Conservation (phyloP, 805 yeast genomes). For the Metschnikowia cerradonensis region DNA sequence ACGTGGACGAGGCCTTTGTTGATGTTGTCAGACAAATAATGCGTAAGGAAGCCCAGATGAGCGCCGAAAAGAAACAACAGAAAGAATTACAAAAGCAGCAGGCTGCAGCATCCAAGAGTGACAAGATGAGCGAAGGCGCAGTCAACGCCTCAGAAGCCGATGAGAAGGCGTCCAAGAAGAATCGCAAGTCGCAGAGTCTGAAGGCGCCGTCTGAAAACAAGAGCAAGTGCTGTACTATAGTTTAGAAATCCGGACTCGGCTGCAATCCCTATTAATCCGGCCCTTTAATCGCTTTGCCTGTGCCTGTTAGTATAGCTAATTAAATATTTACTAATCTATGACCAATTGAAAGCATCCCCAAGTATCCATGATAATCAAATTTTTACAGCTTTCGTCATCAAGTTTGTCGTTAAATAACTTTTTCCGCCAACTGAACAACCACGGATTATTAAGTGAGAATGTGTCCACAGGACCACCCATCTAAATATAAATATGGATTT, state of each 20-base stretch:
- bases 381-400: no score
- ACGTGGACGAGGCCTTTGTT: conserved; percentile 85
- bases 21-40: conserved; percentile 88
- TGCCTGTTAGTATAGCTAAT: neutral
- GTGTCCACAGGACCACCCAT: no score
- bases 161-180: conserved; percentile 9
- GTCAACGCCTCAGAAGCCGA: conserved; percentile 6
- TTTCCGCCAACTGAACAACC: no score
- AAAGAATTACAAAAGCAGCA: conserved; percentile 39
- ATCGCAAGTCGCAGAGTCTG: conserved; percentile 12
- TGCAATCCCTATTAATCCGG: neutral
- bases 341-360: neutral
- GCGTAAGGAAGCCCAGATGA: conserved; percentile 57
- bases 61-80: conserved; percentile 43
- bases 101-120: conserved; percentile 16
- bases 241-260: conserved; percentile 1
- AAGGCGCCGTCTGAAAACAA: conserved; percentile 9
- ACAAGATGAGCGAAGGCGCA: conserved; percentile 3
- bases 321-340: neutral
- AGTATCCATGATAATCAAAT: no score
- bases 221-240: conserved; percentile 18
- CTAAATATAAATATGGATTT: no score
- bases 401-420: no score
- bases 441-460: no score
- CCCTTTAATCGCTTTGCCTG: neutral